A percentile compares a stretch with the other conserved stretches of the same genome.
Conservation (phyloP, 163 green algal genomes). For the Volvox carteri region DNA sequence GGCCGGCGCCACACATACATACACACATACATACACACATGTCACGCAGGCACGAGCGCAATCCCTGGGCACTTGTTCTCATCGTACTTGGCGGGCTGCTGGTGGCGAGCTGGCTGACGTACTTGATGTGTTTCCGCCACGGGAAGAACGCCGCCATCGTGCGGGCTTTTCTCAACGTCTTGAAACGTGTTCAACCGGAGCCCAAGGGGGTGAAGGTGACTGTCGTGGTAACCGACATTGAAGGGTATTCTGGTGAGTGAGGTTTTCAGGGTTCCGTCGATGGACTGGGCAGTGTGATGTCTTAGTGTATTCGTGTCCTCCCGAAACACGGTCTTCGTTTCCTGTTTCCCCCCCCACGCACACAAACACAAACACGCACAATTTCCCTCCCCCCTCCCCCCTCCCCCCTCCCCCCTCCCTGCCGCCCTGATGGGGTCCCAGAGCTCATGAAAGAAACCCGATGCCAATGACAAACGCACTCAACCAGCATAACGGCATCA, state of each 20-base stretch:
- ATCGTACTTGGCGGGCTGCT: conserved; percentile 56
- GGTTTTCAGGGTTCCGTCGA: background rate
- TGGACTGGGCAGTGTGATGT: no score
- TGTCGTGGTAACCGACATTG: conserved; percentile 65
- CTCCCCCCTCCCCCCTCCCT: background rate
- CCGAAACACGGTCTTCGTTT: background rate
- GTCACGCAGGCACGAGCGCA: conserved; percentile 12
- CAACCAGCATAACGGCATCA: conserved; percentile 72
- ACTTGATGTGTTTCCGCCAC: conserved; percentile 57
- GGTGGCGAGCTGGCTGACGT: conserved; percentile 39
- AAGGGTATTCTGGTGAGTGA: conserved; percentile 61
- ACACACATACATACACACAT: no score
- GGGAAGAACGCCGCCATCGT: conserved; percentile 55
- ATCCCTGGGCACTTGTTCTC: conserved; percentile 53
- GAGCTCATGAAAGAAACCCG: conserved; percentile 72
- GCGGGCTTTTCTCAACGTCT: conserved; percentile 53
- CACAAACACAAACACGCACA: no score
- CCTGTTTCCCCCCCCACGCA: no score
- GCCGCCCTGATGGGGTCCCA: no score
- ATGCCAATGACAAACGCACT: conserved; percentile 69
- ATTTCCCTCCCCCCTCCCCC: background rate
- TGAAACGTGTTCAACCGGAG: conserved; percentile 66
- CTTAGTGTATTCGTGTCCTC: no score
- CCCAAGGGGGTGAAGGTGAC: conserved; percentile 55
- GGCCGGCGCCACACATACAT: no score